These are phyloP conservation scores for Termitomyces sp. DNA, from an alignment of 768 basidiomycete species.

Conservation along the genomic window DNA sequence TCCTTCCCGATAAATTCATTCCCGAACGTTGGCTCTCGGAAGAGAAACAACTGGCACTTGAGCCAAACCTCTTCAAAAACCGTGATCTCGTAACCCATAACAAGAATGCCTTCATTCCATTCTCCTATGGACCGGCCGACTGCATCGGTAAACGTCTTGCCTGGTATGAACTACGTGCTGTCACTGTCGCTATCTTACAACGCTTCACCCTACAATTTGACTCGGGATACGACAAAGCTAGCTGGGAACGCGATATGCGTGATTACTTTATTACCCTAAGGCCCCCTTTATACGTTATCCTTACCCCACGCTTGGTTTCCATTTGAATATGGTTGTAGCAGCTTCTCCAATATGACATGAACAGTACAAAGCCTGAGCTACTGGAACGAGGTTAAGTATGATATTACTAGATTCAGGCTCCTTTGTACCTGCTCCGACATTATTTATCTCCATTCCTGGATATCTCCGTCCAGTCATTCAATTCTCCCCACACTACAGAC, in stretches of 20 bases:
- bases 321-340: not conserved
- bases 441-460: no score
- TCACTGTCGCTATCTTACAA: constrained; percentile 22
- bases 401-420: no score
- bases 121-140: constrained; percentile 42
- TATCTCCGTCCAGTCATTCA: no score
- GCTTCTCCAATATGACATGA: not conserved
- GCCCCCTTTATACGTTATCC: not conserved
- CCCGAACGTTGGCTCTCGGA: constrained; percentile 34
- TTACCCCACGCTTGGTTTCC: not conserved
- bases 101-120: constrained; percentile 29
- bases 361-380: not conserved
- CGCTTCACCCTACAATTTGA: constrained; percentile 27
- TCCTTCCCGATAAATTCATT: constrained; percentile 28
- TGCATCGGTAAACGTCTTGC: constrained; percentile 43
- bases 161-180: constrained; percentile 26
- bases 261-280: constrained; percentile 23
- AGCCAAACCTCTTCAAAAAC: constrained; percentile 13
- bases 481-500: no score
- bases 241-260: constrained; percentile 23
- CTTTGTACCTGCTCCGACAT: no score
- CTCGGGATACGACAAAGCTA: constrained; percentile 16
- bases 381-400: no score
- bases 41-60: constrained; percentile 12
- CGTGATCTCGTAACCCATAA: constrained; percentile 16